Percentiles rank a stretch among this genome's conserved stretches.
Evolutionary conservation across 2,329 filamentous ascomycete species (phyloP).

Genomic region (Sporothrix globosa): DNA sequence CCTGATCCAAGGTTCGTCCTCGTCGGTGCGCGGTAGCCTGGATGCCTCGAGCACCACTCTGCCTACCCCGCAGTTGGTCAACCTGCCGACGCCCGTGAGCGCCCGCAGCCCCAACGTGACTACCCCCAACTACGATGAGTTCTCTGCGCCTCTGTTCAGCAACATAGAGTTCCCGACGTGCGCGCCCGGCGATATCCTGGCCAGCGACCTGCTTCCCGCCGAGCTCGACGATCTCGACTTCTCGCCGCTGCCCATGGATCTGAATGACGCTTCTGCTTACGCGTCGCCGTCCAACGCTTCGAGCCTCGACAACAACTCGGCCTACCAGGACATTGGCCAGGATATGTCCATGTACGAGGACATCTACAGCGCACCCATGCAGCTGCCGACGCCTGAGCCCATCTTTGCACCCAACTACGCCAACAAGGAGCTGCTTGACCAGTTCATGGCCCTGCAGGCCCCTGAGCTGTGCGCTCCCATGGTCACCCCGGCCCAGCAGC

Average conservation of each 20-base stretch:
- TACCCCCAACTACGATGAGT: slow-evolving; percentile 60
- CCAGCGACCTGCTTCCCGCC: slow-evolving; percentile 40
- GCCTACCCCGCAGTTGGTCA: slow-evolving; percentile 62
- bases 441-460: slow-evolving; percentile 48
- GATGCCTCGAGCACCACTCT: slow-evolving; percentile 51
- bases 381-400: slow-evolving; percentile 55
- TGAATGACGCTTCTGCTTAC: slow-evolving; percentile 58
- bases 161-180: slow-evolving; percentile 52
- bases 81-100: slow-evolving; percentile 65
- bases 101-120: slow-evolving; percentile 58
- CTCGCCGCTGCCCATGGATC: slow-evolving; percentile 30
- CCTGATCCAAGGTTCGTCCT: not conserved
- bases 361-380: slow-evolving; percentile 62
- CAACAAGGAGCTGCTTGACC: slow-evolving; percentile 49
- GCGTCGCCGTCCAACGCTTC: slow-evolving; percentile 53
- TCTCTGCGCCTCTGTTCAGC: slow-evolving; percentile 32
- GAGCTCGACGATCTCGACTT: slow-evolving; percentile 51
- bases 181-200: slow-evolving; percentile 37
- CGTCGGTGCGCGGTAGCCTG: slow-evolving; percentile 45
- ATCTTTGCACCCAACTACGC: slow-evolving; percentile 41
- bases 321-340: slow-evolving; percentile 62
- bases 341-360: slow-evolving; percentile 67
- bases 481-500: slow-evolving; percentile 34
- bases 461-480: slow-evolving; percentile 48
- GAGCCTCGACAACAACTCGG: slow-evolving; percentile 54